Conservation (phyloP, 306 rosid genomes). For the Cicer pinnatifidum region DNA sequence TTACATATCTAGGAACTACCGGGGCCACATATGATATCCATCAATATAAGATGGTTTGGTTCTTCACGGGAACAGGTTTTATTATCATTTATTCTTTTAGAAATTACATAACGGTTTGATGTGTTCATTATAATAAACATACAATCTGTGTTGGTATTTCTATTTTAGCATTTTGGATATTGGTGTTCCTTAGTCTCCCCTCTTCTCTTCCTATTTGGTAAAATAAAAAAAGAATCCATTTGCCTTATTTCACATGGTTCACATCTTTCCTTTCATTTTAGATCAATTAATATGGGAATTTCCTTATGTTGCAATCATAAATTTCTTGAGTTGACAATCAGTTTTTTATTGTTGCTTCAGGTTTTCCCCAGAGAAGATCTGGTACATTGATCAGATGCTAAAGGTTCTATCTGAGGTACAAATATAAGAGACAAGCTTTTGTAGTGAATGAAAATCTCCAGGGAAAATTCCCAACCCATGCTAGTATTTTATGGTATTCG, state of each 20-base stretch:
- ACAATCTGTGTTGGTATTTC: conserved; percentile 24
- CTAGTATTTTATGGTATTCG: conserved; percentile 21
- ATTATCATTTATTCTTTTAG: conserved; percentile 25
- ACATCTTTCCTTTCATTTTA: conserved; percentile 34
- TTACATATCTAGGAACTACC: conserved; percentile 15
- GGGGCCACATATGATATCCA: conserved; percentile 19
- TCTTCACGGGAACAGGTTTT: conserved; percentile 18
- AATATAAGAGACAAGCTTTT: conserved; percentile 45
- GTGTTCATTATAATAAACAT: conserved; percentile 30
- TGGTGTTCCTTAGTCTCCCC: conserved; percentile 30
- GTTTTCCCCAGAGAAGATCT: conserved; percentile 94
- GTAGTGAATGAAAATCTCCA: conserved; percentile 10
- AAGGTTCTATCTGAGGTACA: conserved; percentile 98
- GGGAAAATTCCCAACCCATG: neutral
- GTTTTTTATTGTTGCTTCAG: conserved; percentile 59
- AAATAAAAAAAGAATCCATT: conserved; percentile 32
- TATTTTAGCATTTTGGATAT: conserved; percentile 36
- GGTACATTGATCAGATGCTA: conserved; percentile 99
- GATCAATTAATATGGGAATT: conserved; percentile 28
- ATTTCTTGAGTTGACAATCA: conserved; percentile 44
- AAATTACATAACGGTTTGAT: conserved; percentile 16
- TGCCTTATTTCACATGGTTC: conserved; percentile 26
- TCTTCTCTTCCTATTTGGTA: conserved; percentile 22
- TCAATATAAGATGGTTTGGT: conserved; percentile 39
- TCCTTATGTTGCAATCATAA: conserved; percentile 9